phyloP scores from a whole-genome alignment of 192 early-diverging fungal species.

The Coemansia furcata region DNA sequence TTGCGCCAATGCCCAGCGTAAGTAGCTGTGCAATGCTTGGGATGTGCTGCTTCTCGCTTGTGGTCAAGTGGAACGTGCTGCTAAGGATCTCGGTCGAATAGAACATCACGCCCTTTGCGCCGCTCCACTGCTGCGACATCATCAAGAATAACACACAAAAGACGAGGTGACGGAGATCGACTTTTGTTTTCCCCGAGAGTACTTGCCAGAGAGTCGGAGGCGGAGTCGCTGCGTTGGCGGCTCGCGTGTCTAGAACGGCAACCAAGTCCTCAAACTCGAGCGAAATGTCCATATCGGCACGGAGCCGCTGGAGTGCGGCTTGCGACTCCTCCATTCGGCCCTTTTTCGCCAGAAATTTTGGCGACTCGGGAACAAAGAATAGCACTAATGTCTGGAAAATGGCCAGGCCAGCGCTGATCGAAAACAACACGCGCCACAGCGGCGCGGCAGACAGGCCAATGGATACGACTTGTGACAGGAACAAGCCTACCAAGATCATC shows the following conservation, averaged over 20 bases:
- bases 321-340: conserved; percentile 57
- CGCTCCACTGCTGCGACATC: conserved; percentile 82
- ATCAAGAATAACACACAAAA: conserved; percentile 68
- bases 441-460: conserved; percentile 59
- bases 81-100: conserved; percentile 78
- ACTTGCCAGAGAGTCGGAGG: conserved; percentile 44
- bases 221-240: conserved; percentile 18
- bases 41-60: conserved; percentile 32
- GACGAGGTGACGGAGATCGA: conserved; percentile 63
- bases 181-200: conserved; percentile 37
- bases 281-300: conserved; percentile 49
- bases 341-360: conserved; percentile 63
- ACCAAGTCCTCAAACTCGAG: conserved; percentile 63
- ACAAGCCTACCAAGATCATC: conserved; percentile 77
- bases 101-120: conserved; percentile 87
- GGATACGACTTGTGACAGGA: conserved; percentile 69
- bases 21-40: conserved; percentile 66
- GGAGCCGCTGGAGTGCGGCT: conserved; percentile 54
- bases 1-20: conserved; percentile 74
- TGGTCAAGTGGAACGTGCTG: conserved; percentile 49
- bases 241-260: conserved; percentile 23
- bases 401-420: conserved; percentile 57
- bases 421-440: conserved; percentile 74
- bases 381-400: conserved; percentile 67
- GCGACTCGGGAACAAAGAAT: conserved; percentile 75